Base-by-base conservation (phyloP, 345 rosid genomes). In the Xanthoceras sorbifolium region DNA sequence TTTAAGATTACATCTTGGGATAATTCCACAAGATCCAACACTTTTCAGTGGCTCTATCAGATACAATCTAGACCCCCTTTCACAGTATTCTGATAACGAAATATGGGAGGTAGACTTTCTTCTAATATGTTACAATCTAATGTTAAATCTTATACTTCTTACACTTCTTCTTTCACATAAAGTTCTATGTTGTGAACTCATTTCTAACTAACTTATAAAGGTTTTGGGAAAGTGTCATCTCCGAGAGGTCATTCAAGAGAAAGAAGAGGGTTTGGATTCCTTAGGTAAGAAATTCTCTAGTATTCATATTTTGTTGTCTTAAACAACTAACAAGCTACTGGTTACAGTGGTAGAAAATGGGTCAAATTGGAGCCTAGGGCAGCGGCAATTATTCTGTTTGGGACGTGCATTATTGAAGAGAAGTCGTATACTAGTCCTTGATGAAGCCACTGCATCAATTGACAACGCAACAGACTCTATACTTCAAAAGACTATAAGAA, bases 21-120 rank as follows among this genome's bases (percentile, higher is more conserved):
- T 91, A 76, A 91, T 89, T 38, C 96, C 96, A 23, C 96, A 89
- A 76, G 96, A 91, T 69, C 93, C 96, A 11, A 88, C 90, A 3
- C 89, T 89, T 67, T 91, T 91, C 38, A 78, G 79, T 3, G 92
- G 90, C 23, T 77, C 88, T 25, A 89, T 88, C 20, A 82, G 93
- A 80, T 88, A 85, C 81, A 91, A 89, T 68, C 77, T 91, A 70
- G 93, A 91, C 86, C 93, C 93, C 17, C 86, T 81, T 4, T 71
- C 76, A 9, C 76, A 79, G 26, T 83, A 84, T 17, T 71, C 73
- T 0, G 85, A 84, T 59, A 66, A 79, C 20, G 80, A 84, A 52
- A 79, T 84, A 73, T 84, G 85, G 87, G 80, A 84, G 87, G 85
- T 82, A 71, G 22, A 57, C 14, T 57, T 55, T 71, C 26, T 48